A percentile compares a stretch with the other conserved stretches of the same genome.
These are phyloP conservation scores for Carex kokanica DNA, from an alignment of 176 grass and related monocot species.

Conservation along the genomic window DNA sequence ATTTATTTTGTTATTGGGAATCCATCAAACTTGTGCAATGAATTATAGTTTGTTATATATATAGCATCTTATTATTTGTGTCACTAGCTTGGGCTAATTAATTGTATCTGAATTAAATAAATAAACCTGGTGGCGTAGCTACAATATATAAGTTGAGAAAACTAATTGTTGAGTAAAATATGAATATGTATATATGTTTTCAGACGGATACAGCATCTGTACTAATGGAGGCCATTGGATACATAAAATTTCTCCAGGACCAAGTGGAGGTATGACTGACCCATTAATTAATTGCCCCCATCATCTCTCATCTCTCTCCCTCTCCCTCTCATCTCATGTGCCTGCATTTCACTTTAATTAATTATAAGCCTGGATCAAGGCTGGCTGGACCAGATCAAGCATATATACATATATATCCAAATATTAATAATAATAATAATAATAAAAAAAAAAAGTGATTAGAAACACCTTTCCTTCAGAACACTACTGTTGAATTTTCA, in stretches of 20 bases:
- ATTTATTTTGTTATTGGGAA: neutral
- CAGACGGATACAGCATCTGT: slow-evolving; percentile 97
- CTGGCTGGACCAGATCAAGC: neutral
- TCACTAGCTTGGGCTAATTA: too few relatives aligned
- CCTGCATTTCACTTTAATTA: slow-evolving; percentile 8
- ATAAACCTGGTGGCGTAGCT: neutral
- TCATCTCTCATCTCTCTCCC: neutral
- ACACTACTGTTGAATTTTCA: slow-evolving; percentile 22
- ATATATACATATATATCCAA: neutral
- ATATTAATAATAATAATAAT: neutral
- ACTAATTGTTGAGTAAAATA: neutral
- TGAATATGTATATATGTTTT: neutral
- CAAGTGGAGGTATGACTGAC: slow-evolving; percentile 70
- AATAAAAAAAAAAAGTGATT: neutral
- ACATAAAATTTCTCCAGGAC: slow-evolving; percentile 93
- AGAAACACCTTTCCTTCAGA: slow-evolving; percentile 3
- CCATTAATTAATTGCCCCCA: neutral
- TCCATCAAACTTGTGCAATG: neutral
- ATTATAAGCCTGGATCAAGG: neutral
- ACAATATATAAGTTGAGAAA: neutral
- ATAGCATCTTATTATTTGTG: too few relatives aligned
- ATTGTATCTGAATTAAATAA: neutral
- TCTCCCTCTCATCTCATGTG: neutral
- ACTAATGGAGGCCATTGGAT: slow-evolving; percentile 94
- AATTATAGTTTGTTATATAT: too few relatives aligned